phyloP scores from a whole-genome alignment of 192 early-diverging fungal species.

The Podochytrium sp. region DNA sequence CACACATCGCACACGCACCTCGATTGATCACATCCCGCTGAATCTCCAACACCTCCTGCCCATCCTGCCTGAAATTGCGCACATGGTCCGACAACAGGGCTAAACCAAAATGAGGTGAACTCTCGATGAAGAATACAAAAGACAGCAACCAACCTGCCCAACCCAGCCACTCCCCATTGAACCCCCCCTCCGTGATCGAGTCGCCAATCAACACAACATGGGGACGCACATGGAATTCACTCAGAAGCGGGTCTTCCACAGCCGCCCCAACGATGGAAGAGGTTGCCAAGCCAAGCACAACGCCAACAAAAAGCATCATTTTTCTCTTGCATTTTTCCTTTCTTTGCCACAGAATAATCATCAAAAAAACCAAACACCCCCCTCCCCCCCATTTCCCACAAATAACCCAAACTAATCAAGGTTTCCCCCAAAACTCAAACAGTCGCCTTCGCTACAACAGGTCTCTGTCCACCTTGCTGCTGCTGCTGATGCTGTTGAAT shows the following conservation, averaged over 20 bases:
- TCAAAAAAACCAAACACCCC: not conserved
- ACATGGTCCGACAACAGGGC: not conserved
- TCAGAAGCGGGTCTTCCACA: not conserved
- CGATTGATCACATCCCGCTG: conserved; percentile 3
- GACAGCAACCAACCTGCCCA: not conserved
- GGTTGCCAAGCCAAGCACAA: not conserved
- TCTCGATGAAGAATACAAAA: not conserved
- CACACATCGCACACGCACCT: not conserved
- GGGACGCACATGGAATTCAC: not conserved
- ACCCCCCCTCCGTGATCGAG: conserved; percentile 20
- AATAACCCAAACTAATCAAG: too few species aligned
- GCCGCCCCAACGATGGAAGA: not conserved
- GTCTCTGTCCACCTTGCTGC: not conserved
- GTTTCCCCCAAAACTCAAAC: too few species aligned
- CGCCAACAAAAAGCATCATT: not conserved
- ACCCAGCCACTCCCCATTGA: conserved; percentile 2
- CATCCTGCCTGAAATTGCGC: not conserved
- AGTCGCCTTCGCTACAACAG: not conserved
- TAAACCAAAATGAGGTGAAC: not conserved
- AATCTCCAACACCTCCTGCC: not conserved
- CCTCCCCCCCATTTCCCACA: not conserved
- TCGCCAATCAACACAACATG: conserved; percentile 11
- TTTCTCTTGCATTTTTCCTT: not conserved
- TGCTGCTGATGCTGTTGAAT: not conserved
- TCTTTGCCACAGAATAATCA: not conserved